Percentiles rank a stretch among this genome's conserved stretches.
Conservation (phyloP, 805 yeast genomes). For the Komagataella pastoris region DNA sequence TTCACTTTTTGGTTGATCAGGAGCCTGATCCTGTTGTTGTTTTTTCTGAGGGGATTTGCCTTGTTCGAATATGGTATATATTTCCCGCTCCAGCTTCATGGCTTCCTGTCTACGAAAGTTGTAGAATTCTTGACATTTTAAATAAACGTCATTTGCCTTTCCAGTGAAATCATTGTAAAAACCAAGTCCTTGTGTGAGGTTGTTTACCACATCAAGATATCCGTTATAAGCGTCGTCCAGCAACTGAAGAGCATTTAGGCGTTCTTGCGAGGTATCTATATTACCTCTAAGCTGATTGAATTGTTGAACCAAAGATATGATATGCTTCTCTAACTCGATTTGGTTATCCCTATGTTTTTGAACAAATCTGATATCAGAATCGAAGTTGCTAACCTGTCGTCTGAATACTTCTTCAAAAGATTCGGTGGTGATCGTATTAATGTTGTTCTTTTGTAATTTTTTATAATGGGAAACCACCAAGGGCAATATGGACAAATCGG, state of each 20-base stretch:
- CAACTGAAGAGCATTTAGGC: slow-evolving; percentile 31
- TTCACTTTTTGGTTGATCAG: not conserved
- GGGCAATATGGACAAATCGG: slow-evolving; percentile 36
- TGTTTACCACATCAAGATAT: slow-evolving; percentile 41
- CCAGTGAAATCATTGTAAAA: slow-evolving; percentile 55
- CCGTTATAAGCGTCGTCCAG: slow-evolving; percentile 36
- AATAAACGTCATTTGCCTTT: slow-evolving; percentile 33
- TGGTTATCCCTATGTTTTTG: slow-evolving; percentile 23
- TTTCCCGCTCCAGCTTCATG: not conserved
- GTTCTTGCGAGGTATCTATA: slow-evolving; percentile 21
- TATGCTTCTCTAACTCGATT: slow-evolving; percentile 20
- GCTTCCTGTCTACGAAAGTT: not conserved
- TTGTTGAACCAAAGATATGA: slow-evolving; percentile 19
- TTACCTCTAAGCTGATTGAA: slow-evolving; percentile 11
- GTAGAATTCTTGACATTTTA: slow-evolving; percentile 2
- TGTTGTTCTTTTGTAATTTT: slow-evolving; percentile 10
- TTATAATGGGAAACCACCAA: slow-evolving; percentile 37
- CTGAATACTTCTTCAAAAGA: slow-evolving; percentile 25
- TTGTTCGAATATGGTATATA: not conserved
- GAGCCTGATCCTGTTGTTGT: not conserved
- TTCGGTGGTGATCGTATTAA: slow-evolving; percentile 9
- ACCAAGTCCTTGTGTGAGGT: slow-evolving; percentile 52
- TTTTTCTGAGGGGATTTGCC: not conserved
- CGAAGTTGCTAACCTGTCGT: slow-evolving; percentile 32
- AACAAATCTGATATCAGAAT: slow-evolving; percentile 31